These are phyloP conservation scores for Aspergillus tamarii DNA, from an alignment of 2,329 filamentous ascomycete genomes.

Conservation along the genomic window DNA sequence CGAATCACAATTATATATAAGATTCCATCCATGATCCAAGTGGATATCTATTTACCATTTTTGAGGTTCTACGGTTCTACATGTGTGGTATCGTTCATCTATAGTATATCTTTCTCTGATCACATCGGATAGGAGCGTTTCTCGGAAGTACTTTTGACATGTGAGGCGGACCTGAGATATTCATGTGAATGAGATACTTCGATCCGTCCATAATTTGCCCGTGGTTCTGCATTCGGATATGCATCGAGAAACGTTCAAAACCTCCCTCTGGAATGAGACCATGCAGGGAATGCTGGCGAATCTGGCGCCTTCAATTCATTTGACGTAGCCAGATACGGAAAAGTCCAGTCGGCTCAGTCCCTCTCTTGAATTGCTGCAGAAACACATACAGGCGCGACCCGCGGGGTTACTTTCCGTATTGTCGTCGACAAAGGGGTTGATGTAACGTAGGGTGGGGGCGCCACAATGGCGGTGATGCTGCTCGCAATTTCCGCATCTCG, in stretches of 20 bases:
- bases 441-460: neutral
- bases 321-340: neutral
- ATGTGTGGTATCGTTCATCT: neutral
- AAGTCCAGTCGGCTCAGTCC: neutral
- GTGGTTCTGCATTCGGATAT: neutral
- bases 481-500: neutral
- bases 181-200: neutral
- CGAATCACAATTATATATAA: neutral
- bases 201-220: neutral
- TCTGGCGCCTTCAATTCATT: neutral
- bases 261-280: neutral
- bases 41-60: neutral
- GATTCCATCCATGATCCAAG: neutral
- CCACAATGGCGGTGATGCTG: neutral
- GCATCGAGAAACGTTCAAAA: neutral
- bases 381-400: neutral
- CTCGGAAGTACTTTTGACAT: neutral
- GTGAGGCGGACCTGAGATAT: neutral
- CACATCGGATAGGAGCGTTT: neutral
- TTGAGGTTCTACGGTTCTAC: neutral
- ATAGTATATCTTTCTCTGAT: neutral
- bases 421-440: neutral
- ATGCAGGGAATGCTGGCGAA: neutral
- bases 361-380: neutral
- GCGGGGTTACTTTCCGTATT: neutral